Evolutionary conservation across 2,329 filamentous ascomycete genomes (phyloP), one percentile per base, ranked within the genome.

Genomic region (Plectosphaerella plurivora): DNA sequence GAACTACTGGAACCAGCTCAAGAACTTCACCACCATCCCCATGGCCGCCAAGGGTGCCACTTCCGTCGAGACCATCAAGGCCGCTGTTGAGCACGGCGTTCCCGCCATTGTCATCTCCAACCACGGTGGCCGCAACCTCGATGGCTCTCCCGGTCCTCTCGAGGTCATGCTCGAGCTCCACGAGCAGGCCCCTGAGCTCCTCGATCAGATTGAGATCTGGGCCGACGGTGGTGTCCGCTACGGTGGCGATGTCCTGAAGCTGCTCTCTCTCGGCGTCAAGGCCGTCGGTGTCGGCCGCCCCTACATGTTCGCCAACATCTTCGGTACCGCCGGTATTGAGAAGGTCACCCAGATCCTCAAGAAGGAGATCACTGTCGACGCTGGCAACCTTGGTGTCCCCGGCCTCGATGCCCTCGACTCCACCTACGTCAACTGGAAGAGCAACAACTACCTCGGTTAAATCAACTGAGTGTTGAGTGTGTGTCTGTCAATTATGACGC

Each of bases 261-360:
- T 74, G 10, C 63, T 76, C n/a, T 65, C 71, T 3, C 68, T 74
- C 14, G 72, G 73, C 10, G 73, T 73, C 51, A 68, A 66, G 57
- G 71, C 70, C 12, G 72, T 75, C 6, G 68, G 78, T 14, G 55
- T 82, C 1, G 78, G 77, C 15, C 64, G 79, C 1, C 72, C 76
- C 10, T 73, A 76, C 55, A 79, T 81, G 76, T 81, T 71, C 59
- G 66, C 75, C 55, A 81, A 81, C 63, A 62, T 77, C 45, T 82
- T 72, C 55, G 79, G 78, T 6, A 63, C 68, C 46, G 70, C 72
- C 8, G 78, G 79, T 45, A 73, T 82, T 3, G 63, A 70, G 59
- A 72, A 69, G 63, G 72, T 64, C 28, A 65, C 72, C 45, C 44
- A 63, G 9, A 68, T 82, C 11, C 63, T 82, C 58, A 78, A 76